Conservation (phyloP, 352 stramenopile species). For the Halophytophthora batemanensis region DNA sequence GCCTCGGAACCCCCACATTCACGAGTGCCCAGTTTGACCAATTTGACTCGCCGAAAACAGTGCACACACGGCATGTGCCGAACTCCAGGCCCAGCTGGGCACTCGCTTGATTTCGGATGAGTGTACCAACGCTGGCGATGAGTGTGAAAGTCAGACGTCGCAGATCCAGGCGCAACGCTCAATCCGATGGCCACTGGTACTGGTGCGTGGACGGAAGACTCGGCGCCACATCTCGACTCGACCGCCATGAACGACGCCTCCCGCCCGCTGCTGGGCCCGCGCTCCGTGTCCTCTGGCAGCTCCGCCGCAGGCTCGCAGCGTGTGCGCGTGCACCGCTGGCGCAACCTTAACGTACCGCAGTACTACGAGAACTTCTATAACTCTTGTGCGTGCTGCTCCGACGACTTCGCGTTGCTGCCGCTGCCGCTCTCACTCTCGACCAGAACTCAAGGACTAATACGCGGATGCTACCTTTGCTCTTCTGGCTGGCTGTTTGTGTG, state of each 20-base stretch:
- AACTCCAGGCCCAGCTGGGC: no score
- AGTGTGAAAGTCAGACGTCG: no score
- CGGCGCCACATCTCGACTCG: background rate
- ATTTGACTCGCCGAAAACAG: no score
- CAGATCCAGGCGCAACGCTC: no score
- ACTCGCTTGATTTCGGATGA: no score
- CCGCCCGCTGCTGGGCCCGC: conserved; percentile 21
- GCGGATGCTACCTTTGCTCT: background rate
- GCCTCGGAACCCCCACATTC: no score
- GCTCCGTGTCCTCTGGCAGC: conserved; percentile 18
- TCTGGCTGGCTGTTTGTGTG: no score
- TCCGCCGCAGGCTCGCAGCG: conserved; percentile 26
- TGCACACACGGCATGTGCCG: no score
- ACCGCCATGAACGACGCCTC: conserved; percentile 9
- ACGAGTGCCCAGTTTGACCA: no score
- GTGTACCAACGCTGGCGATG: no score
- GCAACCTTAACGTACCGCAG: conserved; percentile 28
- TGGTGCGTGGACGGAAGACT: no score
- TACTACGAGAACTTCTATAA: conserved; percentile 35
- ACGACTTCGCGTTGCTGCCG: background rate
- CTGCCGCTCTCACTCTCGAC: background rate
- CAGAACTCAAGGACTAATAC: background rate
- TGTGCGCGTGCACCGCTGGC: conserved; percentile 23
- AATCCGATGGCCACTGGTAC: no score
- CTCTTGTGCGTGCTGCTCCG: conserved; percentile 14